Conservation (phyloP, 1,139 yeast species). For the Suhomyces panamericanus region DNA sequence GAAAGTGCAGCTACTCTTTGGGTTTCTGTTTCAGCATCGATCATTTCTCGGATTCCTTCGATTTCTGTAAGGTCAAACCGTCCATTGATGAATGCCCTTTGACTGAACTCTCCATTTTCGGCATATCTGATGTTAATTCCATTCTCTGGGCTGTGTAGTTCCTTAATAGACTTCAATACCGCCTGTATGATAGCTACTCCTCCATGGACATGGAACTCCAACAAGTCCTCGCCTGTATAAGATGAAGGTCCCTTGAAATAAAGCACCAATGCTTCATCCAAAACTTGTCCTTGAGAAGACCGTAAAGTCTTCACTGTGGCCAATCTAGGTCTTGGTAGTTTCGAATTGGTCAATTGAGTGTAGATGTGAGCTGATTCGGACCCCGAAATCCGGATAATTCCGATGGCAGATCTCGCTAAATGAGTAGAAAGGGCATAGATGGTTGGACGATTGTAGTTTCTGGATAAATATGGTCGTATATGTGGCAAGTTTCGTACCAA, state of each 20-base stretch:
- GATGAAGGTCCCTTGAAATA: conserved; percentile 76
- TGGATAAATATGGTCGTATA: neutral
- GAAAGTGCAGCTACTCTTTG: conserved; percentile 76
- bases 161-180: conserved; percentile 62
- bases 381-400: conserved; percentile 83
- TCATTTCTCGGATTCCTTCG: conserved; percentile 86
- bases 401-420: conserved; percentile 80
- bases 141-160: conserved; percentile 43
- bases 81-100: conserved; percentile 76
- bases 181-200: conserved; percentile 82
- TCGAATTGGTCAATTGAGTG: conserved; percentile 44
- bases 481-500: neutral
- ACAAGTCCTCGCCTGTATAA: conserved; percentile 88
- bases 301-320: conserved; percentile 60
- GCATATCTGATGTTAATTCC: conserved; percentile 69
- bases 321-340: conserved; percentile 48
- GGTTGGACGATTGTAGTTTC: conserved; percentile 47
- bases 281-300: conserved; percentile 40
- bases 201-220: conserved; percentile 91
- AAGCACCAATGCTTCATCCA: conserved; percentile 77
- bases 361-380: conserved; percentile 52
- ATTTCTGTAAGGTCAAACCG: conserved; percentile 73
- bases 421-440: conserved; percentile 89
- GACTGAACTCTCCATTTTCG: conserved; percentile 89
- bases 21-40: conserved; percentile 91